Percentiles rank a stretch among this genome's conserved stretches.
Conservation (phyloP, 257 asterid species). For the Nicotiana sylvestris region DNA sequence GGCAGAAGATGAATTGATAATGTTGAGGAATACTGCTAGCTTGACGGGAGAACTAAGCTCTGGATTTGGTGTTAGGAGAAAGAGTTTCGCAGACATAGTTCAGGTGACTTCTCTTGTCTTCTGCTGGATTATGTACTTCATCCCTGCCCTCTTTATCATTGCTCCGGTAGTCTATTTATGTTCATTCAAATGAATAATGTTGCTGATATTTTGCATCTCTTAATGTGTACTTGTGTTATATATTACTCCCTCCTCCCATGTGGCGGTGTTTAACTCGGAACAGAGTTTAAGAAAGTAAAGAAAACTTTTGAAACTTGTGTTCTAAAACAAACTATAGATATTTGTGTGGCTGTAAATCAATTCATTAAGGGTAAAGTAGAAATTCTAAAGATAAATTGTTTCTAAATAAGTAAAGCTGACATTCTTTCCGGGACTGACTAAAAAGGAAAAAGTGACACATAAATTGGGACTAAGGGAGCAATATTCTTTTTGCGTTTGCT, state of each 20-base stretch:
- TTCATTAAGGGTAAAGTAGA: no score
- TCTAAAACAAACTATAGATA: no score
- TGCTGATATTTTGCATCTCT: not conserved
- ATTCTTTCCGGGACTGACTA: no score
- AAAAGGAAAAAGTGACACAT: no score
- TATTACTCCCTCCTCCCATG: not conserved
- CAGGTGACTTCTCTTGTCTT: conserved; percentile 33
- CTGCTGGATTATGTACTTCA: not conserved
- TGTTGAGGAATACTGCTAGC: conserved; percentile 47
- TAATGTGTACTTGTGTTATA: not conserved
- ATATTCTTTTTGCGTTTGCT: not conserved
- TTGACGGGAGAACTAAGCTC: conserved; percentile 29
- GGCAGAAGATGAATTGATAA: conserved; percentile 37
- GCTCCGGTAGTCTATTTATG: not conserved
- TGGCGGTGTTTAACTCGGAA: no score
- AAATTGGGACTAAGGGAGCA: no score
- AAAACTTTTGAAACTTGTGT: no score
- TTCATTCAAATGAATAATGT: not conserved
- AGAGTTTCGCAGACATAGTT: conserved; percentile 57
- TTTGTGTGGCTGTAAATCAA: no score
- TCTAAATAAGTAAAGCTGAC: no score
- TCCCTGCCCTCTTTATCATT: not conserved
- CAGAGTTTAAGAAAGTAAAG: no score
- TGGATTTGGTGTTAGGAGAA: conserved; percentile 49
- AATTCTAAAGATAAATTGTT: no score